phyloP scores from a whole-genome alignment of 176 grass and related monocot species.

The Oryza meyeriana region DNA sequence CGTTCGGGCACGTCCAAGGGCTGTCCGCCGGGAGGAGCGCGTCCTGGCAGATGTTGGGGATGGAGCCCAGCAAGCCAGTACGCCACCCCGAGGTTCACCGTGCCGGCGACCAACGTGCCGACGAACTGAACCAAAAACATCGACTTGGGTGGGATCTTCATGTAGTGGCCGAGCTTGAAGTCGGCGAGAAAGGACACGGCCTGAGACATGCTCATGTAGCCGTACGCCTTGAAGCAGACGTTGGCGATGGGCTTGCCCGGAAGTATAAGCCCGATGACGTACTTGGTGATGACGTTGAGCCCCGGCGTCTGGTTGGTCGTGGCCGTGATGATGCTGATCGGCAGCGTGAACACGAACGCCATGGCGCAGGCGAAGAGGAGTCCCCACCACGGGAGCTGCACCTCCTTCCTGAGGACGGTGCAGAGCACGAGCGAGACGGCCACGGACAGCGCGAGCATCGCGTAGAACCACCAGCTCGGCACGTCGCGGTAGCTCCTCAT shows the following conservation, averaged over 20 bases:
- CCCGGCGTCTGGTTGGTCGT: constrained; percentile 93
- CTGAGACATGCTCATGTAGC: constrained; percentile 92
- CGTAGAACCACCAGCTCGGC: constrained; percentile 83
- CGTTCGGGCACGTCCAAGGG: constrained; percentile 72
- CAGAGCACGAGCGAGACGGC: constrained; percentile 55
- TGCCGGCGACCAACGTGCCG: constrained; percentile 64
- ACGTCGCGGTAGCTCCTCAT: constrained; percentile 73
- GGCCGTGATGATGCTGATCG: constrained; percentile 76
- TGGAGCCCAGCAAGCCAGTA: constrained; percentile 75
- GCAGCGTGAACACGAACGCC: constrained; percentile 79
- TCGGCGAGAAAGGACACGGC: constrained; percentile 71
- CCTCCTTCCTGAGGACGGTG: constrained; percentile 54
- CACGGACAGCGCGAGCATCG: constrained; percentile 38
- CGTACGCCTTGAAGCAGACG: constrained; percentile 89
- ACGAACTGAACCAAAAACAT: constrained; percentile 68
- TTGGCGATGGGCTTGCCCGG: constrained; percentile 82
- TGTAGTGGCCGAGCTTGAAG: constrained; percentile 98
- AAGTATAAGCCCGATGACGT: constrained; percentile 67
- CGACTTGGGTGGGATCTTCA: constrained; percentile 95
- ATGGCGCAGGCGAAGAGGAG: constrained; percentile 73
- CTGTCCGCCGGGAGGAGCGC: constrained; percentile 48
- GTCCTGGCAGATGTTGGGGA: constrained; percentile 50
- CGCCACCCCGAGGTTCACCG: constrained; percentile 59
- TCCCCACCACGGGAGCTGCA: constrained; percentile 81
- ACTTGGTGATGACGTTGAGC: constrained; percentile 86